Base-by-base conservation (phyloP, 164 flowering plant genomes). In the Litsea cubeba region DNA sequence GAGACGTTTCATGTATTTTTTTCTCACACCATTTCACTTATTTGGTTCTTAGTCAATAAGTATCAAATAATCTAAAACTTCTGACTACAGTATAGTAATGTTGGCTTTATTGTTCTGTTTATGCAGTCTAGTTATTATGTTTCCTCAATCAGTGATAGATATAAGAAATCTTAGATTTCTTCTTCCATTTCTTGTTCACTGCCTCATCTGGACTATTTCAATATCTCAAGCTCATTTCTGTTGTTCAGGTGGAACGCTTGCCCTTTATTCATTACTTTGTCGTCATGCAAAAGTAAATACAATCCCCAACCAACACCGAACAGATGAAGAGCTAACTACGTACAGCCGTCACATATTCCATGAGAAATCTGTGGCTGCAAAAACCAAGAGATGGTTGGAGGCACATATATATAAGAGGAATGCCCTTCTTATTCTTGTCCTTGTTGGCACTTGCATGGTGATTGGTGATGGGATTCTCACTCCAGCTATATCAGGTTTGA, bases 381-480 rank as follows among this genome's bases (percentile, higher is more conserved):
- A 87, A 81, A 91, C 97, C 23, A 91, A 91, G 82, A 82, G 83
- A 82, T 92, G 98, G 98, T 79, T 95, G 76, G 98, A 92, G 82
- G 82, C 79, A 70, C 50, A 79, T 70, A 62, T 79, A 69, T 81
- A 80, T 64, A 82, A 89, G 79, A 95, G 83, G 73, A 90, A 83
- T 81, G 76, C 87, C 15, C 93, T 95, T 78, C 92, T 93, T 78
- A 78, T 92, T 58, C 85, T 93, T 57, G 99, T 95, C 66, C 92
- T 95, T 74, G 91, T 93, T 73, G 97, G 97, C 77, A 91, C 97
- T 72, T 95, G 94, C 84, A 94, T 92, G 98, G 85, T 94, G 72
- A 91, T 94, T 73, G 98, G 98, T 15, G 98, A 94, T 85, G 98
- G 98, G 26, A 95, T 95, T 82, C 90, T 94, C 14, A 94, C 99